Evolutionary conservation across 257 asterid genomes (phyloP), one percentile per base, ranked within the genome.

Genomic region (Prunella vulgaris): DNA sequence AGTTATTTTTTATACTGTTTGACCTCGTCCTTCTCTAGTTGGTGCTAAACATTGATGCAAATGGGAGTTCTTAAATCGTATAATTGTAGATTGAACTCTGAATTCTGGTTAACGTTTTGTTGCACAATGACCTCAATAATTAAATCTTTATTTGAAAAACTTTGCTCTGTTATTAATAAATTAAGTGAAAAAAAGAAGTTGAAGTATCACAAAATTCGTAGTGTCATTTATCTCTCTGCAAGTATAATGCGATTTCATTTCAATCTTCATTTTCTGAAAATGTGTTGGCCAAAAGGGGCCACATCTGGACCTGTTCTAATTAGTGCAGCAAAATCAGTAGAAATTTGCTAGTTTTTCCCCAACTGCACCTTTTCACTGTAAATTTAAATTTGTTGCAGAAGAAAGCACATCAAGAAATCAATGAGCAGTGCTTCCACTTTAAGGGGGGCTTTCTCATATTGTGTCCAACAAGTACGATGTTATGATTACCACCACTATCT

Each of bases 401-500:
- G 48, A 60, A 33, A 68, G 56, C 12, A 40, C 28, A 54, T 51
- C 28, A 53, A n/a, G 73, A 42, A 40, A n/a, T 61, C 49, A 15
- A 92, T 89, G 96, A 89, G 66, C 65, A 77, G 81, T 66, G 76
- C 78, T 68, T 74, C 92, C 22, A 58, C 83, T 20, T 74, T 86
- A 30, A 82, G 93, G 56, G 74, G 76, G 32, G 95, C 99, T 24
- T 76, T 93, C 69, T 90, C 97, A 62, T 88, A 93, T 49, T 76
- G 76, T 5, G 76, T 76, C 53, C 95, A 93, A 75, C 97, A 90
- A 84, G 99, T 93, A n/a, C 82, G 97, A 21, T 83, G 18, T 30
- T 93, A 93, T 76, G 97, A 93, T 74, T 90, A 93, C 66, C 97
- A 89, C 71, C 97, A 90, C 84, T 93, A 93, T 73, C 96, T 93